Percentiles rank a stretch among this genome's conserved stretches.
Conservation (phyloP, 257 asterid species). For the Nicotiana benthamiana region DNA sequence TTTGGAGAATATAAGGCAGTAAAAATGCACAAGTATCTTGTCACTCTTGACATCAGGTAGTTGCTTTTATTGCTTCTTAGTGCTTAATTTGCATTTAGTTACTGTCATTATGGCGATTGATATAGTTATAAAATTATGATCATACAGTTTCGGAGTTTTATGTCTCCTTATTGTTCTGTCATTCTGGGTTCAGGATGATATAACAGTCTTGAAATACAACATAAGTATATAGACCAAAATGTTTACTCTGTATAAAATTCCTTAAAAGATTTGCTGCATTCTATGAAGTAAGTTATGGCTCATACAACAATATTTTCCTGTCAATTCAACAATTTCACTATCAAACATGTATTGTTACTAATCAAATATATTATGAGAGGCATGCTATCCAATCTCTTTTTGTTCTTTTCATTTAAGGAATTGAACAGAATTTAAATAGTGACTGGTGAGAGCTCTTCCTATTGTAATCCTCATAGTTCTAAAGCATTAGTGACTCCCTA, state of each 20-base stretch:
- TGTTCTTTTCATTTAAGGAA: neutral
- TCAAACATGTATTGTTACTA: neutral
- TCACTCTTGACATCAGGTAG: neutral
- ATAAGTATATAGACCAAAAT: no score
- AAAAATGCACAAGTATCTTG: neutral
- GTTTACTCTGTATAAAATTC: neutral
- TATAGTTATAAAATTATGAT: neutral
- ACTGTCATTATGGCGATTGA: neutral
- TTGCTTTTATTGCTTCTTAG: neutral
- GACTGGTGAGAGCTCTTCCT: neutral
- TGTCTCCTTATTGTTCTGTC: neutral
- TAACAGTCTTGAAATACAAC: neutral
- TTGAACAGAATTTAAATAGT: neutral
- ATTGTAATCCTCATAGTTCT: neutral
- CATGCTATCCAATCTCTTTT: neutral
- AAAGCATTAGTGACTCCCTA: neutral
- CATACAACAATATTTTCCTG: neutral
- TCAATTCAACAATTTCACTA: neutral
- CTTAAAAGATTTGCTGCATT: neutral
- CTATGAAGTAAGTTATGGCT: neutral
- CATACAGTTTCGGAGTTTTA: neutral
- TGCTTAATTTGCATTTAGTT: neutral
- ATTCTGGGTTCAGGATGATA: neutral
- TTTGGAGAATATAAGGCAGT: neutral
- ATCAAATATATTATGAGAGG: neutral